Evolutionary conservation across 2,329 filamentous ascomycete species (phyloP), one percentile per base, ranked within the genome.

Genomic region (Ambrosiella xylebori): DNA sequence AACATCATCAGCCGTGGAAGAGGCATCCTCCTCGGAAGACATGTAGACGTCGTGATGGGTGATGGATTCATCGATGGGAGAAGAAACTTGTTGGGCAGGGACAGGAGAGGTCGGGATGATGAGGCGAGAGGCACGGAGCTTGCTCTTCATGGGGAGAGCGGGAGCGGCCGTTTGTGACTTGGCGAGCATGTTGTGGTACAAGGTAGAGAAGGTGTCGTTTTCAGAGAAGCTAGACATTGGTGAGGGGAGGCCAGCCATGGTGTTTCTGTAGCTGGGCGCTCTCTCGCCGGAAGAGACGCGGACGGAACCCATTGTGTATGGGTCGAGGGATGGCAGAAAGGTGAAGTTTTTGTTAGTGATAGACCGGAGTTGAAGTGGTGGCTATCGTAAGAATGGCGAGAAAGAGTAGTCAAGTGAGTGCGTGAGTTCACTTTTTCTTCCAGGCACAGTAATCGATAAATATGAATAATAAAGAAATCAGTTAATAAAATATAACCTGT

Each of bases 21-120:
- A 83, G 37, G 75, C 79, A 62, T 83, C 81, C 65, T 84, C 81
- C 63, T 84, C 81, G 0, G 79, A 82, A 1, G 80, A 83, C 35
- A 84, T 75, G 66, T 84, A 84, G 59, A 79, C 65, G 59, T 81
- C 76, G 65, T 82, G 79, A 5, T 79, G 76, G 36, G 51, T 55
- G n/a, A 51, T 55, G 27, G 51, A 13, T 3, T 52, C 50, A 27
- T 54, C 47, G 15, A 38, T 27, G 7, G 53, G 44, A 17, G 53
- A 54, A n/a, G 53, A 38, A 13, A 41, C 37, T 50, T 50, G 44
- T 36, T 50, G 36, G n/a, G 27, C 37, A n/a, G 55, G 44, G 12
- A 44, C 35, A 19, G 38, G 47, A 35, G 53, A 55, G 51, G 40
- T 51, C n/a, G 59, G 55, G 45, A 60, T 69, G 47, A 76, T 68